Percentiles rank a stretch among this genome's conserved stretches.
Conservation (phyloP, 2,329 filamentous ascomycete genomes). For the Paraphoma chrysanthemicola region DNA sequence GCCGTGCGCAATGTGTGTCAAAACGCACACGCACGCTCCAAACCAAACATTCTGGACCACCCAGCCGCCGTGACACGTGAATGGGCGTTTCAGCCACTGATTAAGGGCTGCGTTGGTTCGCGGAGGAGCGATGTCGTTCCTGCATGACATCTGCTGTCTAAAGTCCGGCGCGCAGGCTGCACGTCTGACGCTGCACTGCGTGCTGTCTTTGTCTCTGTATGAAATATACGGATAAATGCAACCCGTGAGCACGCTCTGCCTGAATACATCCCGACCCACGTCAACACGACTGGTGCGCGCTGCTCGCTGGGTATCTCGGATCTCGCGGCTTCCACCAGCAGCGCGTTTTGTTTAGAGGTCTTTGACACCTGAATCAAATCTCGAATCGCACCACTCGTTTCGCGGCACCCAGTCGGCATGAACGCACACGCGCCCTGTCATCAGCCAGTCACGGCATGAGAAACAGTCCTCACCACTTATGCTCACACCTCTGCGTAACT, state of each 20-base stretch:
- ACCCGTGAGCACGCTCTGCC: not conserved
- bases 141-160: too few species aligned
- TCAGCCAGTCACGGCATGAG: not conserved
- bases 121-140: too few species aligned
- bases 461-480: not conserved
- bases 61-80: constrained; percentile 2
- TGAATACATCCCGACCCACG: not conserved
- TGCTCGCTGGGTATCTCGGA: not conserved
- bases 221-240: not conserved
- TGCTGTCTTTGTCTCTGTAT: not conserved
- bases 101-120: not conserved
- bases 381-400: constrained; percentile 6
- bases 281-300: not conserved
- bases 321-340: not conserved
- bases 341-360: too few species aligned
- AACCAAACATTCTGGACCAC: constrained; percentile 15
- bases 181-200: not conserved
- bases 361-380: too few species aligned
- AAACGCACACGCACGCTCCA: not conserved
- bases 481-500: too few species aligned
- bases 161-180: not conserved
- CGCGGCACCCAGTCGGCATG: not conserved
- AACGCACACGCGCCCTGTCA: not conserved
- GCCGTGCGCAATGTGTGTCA: not conserved
- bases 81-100: constrained; percentile 10